Conservation (phyloP, 768 basidiomycete species). For the Leccinum incarnatum region DNA sequence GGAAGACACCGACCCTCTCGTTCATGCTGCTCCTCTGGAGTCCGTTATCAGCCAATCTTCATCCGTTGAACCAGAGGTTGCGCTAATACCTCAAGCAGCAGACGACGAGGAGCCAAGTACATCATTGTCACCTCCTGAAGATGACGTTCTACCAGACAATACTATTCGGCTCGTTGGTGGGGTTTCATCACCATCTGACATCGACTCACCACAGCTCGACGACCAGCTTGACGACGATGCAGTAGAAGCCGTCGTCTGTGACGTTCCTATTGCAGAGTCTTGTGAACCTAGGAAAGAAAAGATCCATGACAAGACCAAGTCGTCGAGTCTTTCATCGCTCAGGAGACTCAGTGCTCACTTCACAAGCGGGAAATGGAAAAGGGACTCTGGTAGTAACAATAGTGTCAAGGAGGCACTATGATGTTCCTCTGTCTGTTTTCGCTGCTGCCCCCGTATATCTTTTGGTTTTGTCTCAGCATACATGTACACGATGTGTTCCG, state of each 20-base stretch:
- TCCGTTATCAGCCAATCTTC: constrained; percentile 31
- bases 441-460: constrained; percentile 4
- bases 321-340: constrained; percentile 50
- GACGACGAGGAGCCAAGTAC: constrained; percentile 11
- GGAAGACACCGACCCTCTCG: constrained; percentile 50
- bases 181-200: constrained; percentile 36
- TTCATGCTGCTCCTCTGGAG: constrained; percentile 40
- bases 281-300: constrained; percentile 29
- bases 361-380: constrained; percentile 47
- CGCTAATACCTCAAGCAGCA: background rate
- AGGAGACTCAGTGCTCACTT: constrained; percentile 50
- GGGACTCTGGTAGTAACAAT: constrained; percentile 47
- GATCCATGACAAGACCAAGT: constrained; percentile 52
- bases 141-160: constrained; percentile 32
- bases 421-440: constrained; percentile 19
- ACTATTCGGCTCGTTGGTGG: constrained; percentile 62
- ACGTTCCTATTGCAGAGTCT: constrained; percentile 37
- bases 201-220: constrained; percentile 31
- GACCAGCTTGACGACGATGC: constrained; percentile 33
- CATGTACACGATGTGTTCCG: constrained; percentile 21
- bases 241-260: constrained; percentile 34
- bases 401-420: constrained; percentile 42
- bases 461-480: constrained; percentile 21
- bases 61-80: constrained; percentile 8
- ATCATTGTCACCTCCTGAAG: constrained; percentile 10